These are phyloP conservation scores for Teratosphaeria zuluensis DNA, from an alignment of 2,329 filamentous ascomycete genomes.

Conservation along the genomic window DNA sequence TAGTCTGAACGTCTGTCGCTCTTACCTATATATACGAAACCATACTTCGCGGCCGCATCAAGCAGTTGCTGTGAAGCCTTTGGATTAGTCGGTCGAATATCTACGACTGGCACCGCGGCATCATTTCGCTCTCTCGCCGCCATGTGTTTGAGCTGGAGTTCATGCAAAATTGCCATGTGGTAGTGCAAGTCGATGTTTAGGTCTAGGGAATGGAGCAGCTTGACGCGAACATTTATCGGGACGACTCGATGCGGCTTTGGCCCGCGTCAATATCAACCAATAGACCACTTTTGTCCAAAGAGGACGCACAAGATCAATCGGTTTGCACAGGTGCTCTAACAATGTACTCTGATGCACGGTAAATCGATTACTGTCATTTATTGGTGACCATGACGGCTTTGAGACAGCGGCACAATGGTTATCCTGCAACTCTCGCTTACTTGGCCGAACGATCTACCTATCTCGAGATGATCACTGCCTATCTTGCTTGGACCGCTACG, in stretches of 20 bases:
- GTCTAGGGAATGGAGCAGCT: not conserved
- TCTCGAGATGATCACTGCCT: not conserved
- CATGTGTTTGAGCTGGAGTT: not conserved
- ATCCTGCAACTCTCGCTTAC: not conserved
- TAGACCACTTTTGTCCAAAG: not conserved
- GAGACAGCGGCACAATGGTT: not conserved
- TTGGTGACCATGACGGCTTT: too few species aligned
- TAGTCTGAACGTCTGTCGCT: too few species aligned
- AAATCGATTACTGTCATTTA: not conserved
- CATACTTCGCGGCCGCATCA: constrained; percentile 69
- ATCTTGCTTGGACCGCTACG: not conserved
- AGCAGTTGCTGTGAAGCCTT: constrained; percentile 61
- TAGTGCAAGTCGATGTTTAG: not conserved
- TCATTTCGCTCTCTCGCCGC: not conserved
- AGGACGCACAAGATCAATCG: too few species aligned
- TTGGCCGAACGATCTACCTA: not conserved
- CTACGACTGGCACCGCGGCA: constrained; percentile 35
- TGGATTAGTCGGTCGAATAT: constrained; percentile 54
- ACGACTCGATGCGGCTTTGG: not conserved
- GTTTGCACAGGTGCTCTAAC: too few species aligned
- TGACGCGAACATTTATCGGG: not conserved
- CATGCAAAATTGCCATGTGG: not conserved
- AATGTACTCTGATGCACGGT: not conserved
- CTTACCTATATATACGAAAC: constrained; percentile 69
- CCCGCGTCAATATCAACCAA: not conserved